Evolutionary conservation across 495 filamentous ascomycete genomes (phyloP), one percentile per base, ranked within the genome.

Genomic region (Aspergillus avenaceus): DNA sequence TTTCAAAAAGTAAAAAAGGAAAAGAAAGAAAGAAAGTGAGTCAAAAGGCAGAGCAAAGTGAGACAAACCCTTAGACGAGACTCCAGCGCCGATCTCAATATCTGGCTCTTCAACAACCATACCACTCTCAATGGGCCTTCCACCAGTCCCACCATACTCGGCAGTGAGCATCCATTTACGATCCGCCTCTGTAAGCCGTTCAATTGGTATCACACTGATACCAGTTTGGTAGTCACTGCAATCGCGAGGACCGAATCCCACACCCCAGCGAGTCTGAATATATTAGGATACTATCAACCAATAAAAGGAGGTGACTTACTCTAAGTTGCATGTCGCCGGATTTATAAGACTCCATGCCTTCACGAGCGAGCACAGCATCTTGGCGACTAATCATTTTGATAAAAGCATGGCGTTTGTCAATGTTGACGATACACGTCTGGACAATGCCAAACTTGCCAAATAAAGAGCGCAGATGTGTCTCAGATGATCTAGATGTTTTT

Each of bases 361-460:
- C 82, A 53, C 93, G 89, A 42, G 93, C 93, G 43, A 63, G 67
- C 23, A 96, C 78, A 9, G 93, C 91, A 62, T 97, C 91, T 24
- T 79, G 73, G 21, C 95, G 90, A 47, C 79, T 88, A 49, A 91
- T 79, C 93, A 99, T 97, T 68, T 99, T 99, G 54, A 99, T 91
- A 60, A 99, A 99, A 11, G 93, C 93, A 70, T 97, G 95, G 19
- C 93, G 87, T 69, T 96, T 97, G 56, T 97, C 95, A 50, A 86
- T 84, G 69, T 97, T 96, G 60, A 97, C 92, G 52, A 99, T 99
- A 67, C 91, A 96, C 9, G 91, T 95, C 61, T 99, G 93, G 1
- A 99, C 95, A 38, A 83, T 67, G 40, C 93, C 93, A 61, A 83
- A 96, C 19, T 80, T 81, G 57, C 73, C 70, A 60, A 99, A 97